A percentile compares a stretch with the other conserved stretches of the same genome.
Evolutionary conservation across 1,139 yeast genomes (phyloP).

Genomic region (Yamadazyma atlantica): DNA sequence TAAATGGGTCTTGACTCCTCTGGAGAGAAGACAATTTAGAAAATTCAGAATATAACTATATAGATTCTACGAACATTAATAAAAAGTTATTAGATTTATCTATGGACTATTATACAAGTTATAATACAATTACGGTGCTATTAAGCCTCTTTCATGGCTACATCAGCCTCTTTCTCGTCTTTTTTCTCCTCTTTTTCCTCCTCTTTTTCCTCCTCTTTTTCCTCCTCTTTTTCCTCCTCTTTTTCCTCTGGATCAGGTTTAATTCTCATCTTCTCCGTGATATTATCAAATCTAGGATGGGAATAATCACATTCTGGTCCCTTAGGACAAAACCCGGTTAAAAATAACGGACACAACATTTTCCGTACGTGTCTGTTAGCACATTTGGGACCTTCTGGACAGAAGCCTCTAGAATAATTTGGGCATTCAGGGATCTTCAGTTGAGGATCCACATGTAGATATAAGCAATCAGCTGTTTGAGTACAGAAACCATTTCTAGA

Average conservation of each 20-base stretch:
- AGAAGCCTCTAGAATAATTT: constrained; percentile 83
- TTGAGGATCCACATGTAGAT: constrained; percentile 87
- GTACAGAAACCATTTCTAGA: constrained; percentile 90
- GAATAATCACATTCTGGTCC: constrained; percentile 59
- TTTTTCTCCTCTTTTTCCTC: neutral
- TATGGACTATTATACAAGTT: constrained; percentile 10
- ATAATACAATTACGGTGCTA: neutral
- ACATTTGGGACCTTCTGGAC: constrained; percentile 91
- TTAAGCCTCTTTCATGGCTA: neutral
- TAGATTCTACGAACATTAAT: constrained; percentile 1
- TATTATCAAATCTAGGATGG: constrained; percentile 58
- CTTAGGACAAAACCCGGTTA: constrained; percentile 92
- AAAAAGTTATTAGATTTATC: neutral
- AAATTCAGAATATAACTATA: constrained; percentile 31
- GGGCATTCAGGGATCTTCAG: constrained; percentile 85
- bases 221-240: constrained; percentile 9
- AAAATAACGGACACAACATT: constrained; percentile 74
- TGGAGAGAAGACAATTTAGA: constrained; percentile 65
- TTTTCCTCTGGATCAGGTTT: constrained; percentile 38
- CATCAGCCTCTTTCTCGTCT: neutral
- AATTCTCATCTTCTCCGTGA: constrained; percentile 49
- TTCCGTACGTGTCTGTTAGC: constrained; percentile 78
- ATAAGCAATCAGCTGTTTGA: constrained; percentile 92
- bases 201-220: constrained; percentile 12
- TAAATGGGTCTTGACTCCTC: constrained; percentile 79